Evolutionary conservation across 768 basidiomycete species (phyloP).

Genomic region (Xerocomellus dryophilus): DNA sequence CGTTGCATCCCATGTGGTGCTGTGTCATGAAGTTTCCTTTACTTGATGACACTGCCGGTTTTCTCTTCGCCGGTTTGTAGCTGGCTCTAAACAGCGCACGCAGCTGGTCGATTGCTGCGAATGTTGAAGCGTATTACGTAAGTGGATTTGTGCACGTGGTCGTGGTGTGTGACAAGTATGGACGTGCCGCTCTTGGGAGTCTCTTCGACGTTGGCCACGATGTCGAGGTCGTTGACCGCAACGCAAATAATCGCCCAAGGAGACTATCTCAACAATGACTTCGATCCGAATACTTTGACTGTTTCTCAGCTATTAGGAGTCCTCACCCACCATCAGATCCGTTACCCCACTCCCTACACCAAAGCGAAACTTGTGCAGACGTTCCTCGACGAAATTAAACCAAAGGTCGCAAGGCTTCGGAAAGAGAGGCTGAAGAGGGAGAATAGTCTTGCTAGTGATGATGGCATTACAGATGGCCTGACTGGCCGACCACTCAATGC

Average conservation of each 20-base stretch:
- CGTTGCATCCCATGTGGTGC: not conserved
- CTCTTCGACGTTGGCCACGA: constrained; percentile 33
- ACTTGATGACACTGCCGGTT: too few species aligned
- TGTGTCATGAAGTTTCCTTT: not conserved
- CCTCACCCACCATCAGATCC: constrained; percentile 71
- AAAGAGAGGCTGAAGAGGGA: constrained; percentile 62
- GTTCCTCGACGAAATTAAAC: constrained; percentile 76
- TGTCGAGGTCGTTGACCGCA: constrained; percentile 72
- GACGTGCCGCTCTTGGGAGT: not conserved
- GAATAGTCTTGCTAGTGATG: constrained; percentile 73
- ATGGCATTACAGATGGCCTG: constrained; percentile 79
- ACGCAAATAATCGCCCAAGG: constrained; percentile 71
- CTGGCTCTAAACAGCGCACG: too few species aligned
- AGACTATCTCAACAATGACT: constrained; percentile 77
- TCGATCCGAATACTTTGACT: constrained; percentile 70
- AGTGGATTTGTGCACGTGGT: constrained; percentile 18
- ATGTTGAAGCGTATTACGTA: constrained; percentile 8
- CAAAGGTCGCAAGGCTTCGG: constrained; percentile 53
- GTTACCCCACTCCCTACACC: constrained; percentile 69
- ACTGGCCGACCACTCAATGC: constrained; percentile 67
- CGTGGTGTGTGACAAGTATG: constrained; percentile 6
- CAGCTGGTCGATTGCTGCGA: too few species aligned
- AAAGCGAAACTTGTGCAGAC: constrained; percentile 73
- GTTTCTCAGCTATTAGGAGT: constrained; percentile 80
- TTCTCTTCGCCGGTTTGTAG: too few species aligned